Base-by-base conservation (phyloP, 768 basidiomycete genomes). In the Pisolithus sp. region DNA sequence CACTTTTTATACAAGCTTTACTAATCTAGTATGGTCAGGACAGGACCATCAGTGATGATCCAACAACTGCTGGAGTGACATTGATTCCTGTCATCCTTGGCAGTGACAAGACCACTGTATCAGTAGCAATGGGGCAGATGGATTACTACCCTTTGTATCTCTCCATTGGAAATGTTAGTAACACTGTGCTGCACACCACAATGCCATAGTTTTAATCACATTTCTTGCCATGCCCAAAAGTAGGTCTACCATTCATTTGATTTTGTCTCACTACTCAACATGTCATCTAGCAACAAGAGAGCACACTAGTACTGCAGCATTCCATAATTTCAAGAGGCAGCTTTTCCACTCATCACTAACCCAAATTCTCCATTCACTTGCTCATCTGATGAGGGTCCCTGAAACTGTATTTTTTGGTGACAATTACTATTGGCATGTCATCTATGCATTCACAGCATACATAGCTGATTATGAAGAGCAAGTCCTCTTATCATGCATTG, bases 191-290 rank as follows among this genome's bases (percentile, higher is more conserved):
- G 50, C 55, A 24, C 51, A 57, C 24, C 3, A 26, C 1, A 38
- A 54, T 34, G 49, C 53, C 0, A 13, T 57, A 4, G 48, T 51
- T 0, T 48, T 68, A 7, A 52, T 69, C 17, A 66, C 55, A 1
- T 72, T 73, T 50, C 52, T 67, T 18, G 51, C 62, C 7, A 67
- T 69, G 26, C 59, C 63, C 0, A 67, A 68, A 56, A 58, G 67
- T 69, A 53, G 1, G 59, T 6, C 55, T 43, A n/a, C 24, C n/a
- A 10, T 31, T 24, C 7, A 18, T 30, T 28, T 45, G 4, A 8
- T 40, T 39, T 6, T 44, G 18, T 44, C 3, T 7, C n/a, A 7
- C 3, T 18, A 2, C 18, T 37, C 15, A 10, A 6, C 20, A 17
- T 26, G 31, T 8, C 34, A 23, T 15, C 26, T 28, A 49, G 52